These are phyloP conservation scores for Nectriaceae sp. DNA, from an alignment of 2,329 filamentous ascomycete genomes.

Conservation along the genomic window DNA sequence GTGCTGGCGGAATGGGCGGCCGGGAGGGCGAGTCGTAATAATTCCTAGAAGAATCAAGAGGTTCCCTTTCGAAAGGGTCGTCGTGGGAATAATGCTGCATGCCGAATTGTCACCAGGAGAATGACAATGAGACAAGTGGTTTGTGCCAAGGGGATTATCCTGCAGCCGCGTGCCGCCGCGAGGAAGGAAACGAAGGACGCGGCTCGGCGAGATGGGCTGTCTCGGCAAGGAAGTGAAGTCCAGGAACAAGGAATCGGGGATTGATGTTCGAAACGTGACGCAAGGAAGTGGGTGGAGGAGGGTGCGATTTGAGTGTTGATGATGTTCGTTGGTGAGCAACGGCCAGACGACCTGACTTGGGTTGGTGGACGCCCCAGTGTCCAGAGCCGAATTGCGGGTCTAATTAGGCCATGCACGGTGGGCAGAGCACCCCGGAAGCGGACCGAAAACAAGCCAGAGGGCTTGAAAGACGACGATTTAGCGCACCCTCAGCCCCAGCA, in stretches of 20 bases:
- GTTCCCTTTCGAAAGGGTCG: slow-evolving; percentile 39
- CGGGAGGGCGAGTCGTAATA: slow-evolving; percentile 25
- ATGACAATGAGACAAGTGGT: too few relatives aligned
- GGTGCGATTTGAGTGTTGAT: slow-evolving; percentile 18
- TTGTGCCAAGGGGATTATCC: slow-evolving; percentile 17
- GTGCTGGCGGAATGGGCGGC: slow-evolving; percentile 21
- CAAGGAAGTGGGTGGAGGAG: slow-evolving; percentile 14
- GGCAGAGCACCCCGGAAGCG: slow-evolving; percentile 24
- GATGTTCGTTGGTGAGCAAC: slow-evolving; percentile 24
- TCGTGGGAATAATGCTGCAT: slow-evolving; percentile 36
- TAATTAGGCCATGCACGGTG: slow-evolving; percentile 8
- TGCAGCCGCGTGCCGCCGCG: slow-evolving; percentile 24
- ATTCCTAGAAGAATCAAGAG: slow-evolving; percentile 31
- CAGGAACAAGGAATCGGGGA: not conserved
- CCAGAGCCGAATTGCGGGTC: slow-evolving; percentile 18
- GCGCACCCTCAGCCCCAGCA: slow-evolving; percentile 19
- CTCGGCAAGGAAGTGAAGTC: slow-evolving; percentile 1
- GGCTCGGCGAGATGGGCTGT: slow-evolving; percentile 12
- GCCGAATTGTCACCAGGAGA: too few relatives aligned
- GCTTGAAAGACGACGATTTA: slow-evolving; percentile 22
- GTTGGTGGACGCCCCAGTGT: slow-evolving; percentile 6
- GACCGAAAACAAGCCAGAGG: slow-evolving; percentile 18
- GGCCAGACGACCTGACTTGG: slow-evolving; percentile 14
- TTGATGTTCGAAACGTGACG: slow-evolving; percentile 18
- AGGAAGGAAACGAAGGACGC: slow-evolving; percentile 4